These are phyloP conservation scores for Panaeolus cyanescens DNA, from an alignment of 768 basidiomycete species.

Conservation along the genomic window DNA sequence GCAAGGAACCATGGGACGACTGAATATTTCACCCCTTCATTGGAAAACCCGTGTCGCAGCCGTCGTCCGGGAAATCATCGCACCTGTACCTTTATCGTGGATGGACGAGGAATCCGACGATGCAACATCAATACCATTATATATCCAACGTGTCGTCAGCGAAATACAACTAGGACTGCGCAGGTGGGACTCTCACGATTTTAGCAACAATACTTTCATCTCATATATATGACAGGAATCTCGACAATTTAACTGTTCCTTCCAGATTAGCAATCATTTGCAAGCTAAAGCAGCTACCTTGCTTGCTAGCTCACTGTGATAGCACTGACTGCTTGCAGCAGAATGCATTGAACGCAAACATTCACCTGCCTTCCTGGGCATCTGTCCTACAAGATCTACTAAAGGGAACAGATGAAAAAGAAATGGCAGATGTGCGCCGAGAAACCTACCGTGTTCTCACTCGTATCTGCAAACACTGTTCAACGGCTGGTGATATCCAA, in stretches of 20 bases:
- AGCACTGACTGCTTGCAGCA: slow-evolving; percentile 27
- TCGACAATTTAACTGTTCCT: slow-evolving; percentile 28
- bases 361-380: slow-evolving; percentile 35
- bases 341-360: slow-evolving; percentile 19
- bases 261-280: slow-evolving; percentile 35
- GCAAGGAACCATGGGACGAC: slow-evolving; percentile 1
- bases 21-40: slow-evolving; percentile 13
- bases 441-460: slow-evolving; percentile 42
- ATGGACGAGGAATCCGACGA: slow-evolving; percentile 51
- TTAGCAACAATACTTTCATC: neutral
- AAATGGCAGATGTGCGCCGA: slow-evolving; percentile 47
- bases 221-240: slow-evolving; percentile 30
- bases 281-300: slow-evolving; percentile 33
- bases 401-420: slow-evolving; percentile 47
- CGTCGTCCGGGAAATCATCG: slow-evolving; percentile 40
- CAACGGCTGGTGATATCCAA: slow-evolving; percentile 28
- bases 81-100: slow-evolving; percentile 51
- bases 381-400: slow-evolving; percentile 42
- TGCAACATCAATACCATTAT: slow-evolving; percentile 35
- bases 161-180: slow-evolving; percentile 45
- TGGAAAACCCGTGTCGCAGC: slow-evolving; percentile 37
- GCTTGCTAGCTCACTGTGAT: slow-evolving; percentile 39
- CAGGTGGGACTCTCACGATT: slow-evolving; percentile 29
- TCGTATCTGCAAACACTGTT: slow-evolving; percentile 45
- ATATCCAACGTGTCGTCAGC: slow-evolving; percentile 47